Base-by-base conservation (phyloP, 805 yeast genomes). In the Starmerella kuoi region DNA sequence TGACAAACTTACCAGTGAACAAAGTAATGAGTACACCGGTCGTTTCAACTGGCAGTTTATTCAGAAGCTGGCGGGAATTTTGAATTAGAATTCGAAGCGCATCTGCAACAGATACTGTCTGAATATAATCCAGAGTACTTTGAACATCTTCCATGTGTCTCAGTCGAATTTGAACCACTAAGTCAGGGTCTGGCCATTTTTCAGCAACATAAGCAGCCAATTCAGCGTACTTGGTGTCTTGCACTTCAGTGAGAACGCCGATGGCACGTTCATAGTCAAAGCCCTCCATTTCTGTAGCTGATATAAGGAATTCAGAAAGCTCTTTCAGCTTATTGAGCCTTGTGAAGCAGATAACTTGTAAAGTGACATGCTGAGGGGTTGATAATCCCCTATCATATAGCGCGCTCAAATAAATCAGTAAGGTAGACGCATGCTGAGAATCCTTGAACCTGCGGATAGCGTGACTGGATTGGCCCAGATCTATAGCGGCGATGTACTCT, bases 11-110 rank as follows among this genome's bases (percentile, higher is more conserved):
- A 0, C 96, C 96, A 0, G 97, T 88, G 57, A 88, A 91, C 0
- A 88, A 80, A 23, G 81, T 79, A 38, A 91, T 86, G 44, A 88
- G 65, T 28, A 91, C 61, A 24, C 78, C 78, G 1, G 95, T 86
- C 0, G 94, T 80, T 42, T 79, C 85, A 44, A 80, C 72, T 0
- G 97, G 96, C 30, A 74, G 62, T 35, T 67, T 57, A 28, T 80
- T 81, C 37, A 88, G 65, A 23, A 88, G 61, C 1, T 62, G 54
- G 45, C 82, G 76, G 3, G 88, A 77, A 53, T 72, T 75, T 23
- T 77, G 76, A 6, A 77, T 71, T 38, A 87, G 62, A 7, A 83
- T 76, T 31, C 88, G 64, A 23, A 87, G 61, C 3, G 85, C 73
- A 39, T 87, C 95, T 52, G 82, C 86, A 19, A 83, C 76, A 0